Conservation (phyloP, 106 monocot genomes). For the Apostasia ramifera region DNA sequence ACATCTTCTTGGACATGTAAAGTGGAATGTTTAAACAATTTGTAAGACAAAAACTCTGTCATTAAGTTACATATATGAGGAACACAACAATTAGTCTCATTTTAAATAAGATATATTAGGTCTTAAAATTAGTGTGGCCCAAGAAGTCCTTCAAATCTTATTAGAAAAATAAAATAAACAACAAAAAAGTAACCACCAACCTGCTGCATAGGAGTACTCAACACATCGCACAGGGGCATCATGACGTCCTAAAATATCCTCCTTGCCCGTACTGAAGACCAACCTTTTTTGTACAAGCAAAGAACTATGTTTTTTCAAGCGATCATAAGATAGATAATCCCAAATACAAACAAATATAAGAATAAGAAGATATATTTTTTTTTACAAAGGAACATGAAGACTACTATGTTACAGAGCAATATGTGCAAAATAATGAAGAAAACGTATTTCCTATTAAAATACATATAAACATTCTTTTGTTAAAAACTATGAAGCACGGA, state of each 20-base stretch:
- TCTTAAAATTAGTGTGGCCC: too few species aligned
- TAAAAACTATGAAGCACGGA: too few species aligned
- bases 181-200: constrained; percentile 24
- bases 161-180: not conserved
- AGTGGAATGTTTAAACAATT: too few species aligned
- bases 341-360: not conserved
- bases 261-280: constrained; percentile 80
- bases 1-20: too few species aligned
- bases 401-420: too few species aligned
- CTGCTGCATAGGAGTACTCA: constrained; percentile 95
- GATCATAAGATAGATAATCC: not conserved
- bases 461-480: too few species aligned
- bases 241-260: constrained; percentile 86
- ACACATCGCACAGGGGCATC: constrained; percentile 93
- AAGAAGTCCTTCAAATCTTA: not conserved
- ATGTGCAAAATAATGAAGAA: too few species aligned
- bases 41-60: too few species aligned
- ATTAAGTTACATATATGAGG: too few species aligned
- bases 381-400: not conserved
- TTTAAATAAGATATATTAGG: too few species aligned
- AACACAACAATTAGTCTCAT: too few species aligned
- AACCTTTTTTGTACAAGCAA: constrained; percentile 29
- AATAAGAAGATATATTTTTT: not conserved
- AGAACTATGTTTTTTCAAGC: not conserved
- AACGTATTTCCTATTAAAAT: too few species aligned